Evolutionary conservation across 805 yeast genomes (phyloP).

Genomic region (Wickerhamiella sergipiensis): DNA sequence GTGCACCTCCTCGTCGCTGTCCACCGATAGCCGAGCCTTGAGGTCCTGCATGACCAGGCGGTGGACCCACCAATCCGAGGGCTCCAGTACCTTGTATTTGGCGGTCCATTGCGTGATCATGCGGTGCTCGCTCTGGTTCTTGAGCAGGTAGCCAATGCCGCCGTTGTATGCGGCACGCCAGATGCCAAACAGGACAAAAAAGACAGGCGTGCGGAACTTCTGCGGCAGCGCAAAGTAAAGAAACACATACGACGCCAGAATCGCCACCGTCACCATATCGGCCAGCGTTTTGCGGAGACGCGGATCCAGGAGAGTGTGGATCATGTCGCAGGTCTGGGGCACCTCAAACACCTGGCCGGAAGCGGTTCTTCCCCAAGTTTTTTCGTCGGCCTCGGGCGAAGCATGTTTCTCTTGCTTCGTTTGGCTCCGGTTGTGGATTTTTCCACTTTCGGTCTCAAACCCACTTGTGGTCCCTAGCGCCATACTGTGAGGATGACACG

Average conservation of each 20-base stretch:
- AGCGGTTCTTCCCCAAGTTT: constrained; percentile 1
- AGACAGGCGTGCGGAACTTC: constrained; percentile 24
- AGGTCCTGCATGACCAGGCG: constrained; percentile 34
- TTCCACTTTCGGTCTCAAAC: background rate
- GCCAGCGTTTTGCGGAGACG: constrained; percentile 50
- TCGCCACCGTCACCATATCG: constrained; percentile 44
- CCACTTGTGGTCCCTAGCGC: background rate
- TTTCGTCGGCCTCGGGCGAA: background rate
- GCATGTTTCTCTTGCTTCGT: background rate
- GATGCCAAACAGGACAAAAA: constrained; percentile 44
- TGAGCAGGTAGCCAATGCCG: constrained; percentile 63
- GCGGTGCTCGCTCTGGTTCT: constrained; percentile 49
- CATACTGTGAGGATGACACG: background rate
- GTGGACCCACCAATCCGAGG: constrained; percentile 23
- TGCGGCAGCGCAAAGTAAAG: constrained; percentile 21
- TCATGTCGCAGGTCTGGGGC: constrained; percentile 72
- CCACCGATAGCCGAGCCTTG: constrained; percentile 31
- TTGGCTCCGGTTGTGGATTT: background rate
- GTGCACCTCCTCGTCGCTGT: constrained; percentile 26
- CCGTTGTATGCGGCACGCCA: constrained; percentile 68
- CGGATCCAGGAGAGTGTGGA: constrained; percentile 67
- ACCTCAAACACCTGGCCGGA: constrained; percentile 21
- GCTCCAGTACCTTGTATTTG: constrained; percentile 32
- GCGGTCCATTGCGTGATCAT: constrained; percentile 40
- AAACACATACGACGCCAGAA: constrained; percentile 26